Conservation (phyloP, 352 stramenopile species). For the Globisporangium radiosum region DNA sequence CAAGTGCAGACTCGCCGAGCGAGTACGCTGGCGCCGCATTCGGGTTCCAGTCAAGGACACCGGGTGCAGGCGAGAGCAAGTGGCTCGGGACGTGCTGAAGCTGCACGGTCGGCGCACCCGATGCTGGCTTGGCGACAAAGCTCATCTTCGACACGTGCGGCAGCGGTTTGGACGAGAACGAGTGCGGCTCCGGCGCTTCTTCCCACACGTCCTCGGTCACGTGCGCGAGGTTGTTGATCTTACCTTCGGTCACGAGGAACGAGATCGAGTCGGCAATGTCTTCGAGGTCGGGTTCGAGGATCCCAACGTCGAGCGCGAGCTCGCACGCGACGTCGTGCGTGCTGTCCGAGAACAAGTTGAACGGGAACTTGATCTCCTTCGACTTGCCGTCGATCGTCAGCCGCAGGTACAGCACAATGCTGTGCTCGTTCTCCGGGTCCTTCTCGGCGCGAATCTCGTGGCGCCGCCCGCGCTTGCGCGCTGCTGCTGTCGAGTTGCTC, state of each 20-base stretch:
- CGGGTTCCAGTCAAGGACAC: slow-evolving; percentile 1
- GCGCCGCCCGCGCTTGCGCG: slow-evolving; percentile 56
- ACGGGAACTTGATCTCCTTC: slow-evolving; percentile 96
- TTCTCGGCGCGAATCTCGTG: slow-evolving; percentile 81
- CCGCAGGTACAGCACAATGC: slow-evolving; percentile 86
- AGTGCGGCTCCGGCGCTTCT: slow-evolving; percentile 79
- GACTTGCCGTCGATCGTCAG: slow-evolving; percentile 88
- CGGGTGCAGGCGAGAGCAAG: slow-evolving; percentile 10
- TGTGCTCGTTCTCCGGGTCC: slow-evolving; percentile 76
- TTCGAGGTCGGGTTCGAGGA: slow-evolving; percentile 88
- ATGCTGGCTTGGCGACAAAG: slow-evolving; percentile 29
- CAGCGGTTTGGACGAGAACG: slow-evolving; percentile 70
- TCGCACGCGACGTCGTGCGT: slow-evolving; percentile 93
- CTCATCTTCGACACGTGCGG: slow-evolving; percentile 80
- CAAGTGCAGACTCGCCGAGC: slow-evolving; percentile 11
- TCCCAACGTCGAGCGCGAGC: slow-evolving; percentile 91
- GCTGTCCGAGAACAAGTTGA: slow-evolving; percentile 93
- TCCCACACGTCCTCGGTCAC: slow-evolving; percentile 81
- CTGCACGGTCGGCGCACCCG: slow-evolving; percentile 6
- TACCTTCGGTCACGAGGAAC: slow-evolving; percentile 81
- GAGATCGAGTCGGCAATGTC: slow-evolving; percentile 93
- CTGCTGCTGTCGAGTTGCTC: slow-evolving; percentile 7
- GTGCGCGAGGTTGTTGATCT: slow-evolving; percentile 79
- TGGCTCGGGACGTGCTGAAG: slow-evolving; percentile 11
- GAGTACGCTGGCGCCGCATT: slow-evolving; percentile 7